phyloP scores from a whole-genome alignment of 2,329 filamentous ascomycete species.

The Orbilia ellipsospora region DNA sequence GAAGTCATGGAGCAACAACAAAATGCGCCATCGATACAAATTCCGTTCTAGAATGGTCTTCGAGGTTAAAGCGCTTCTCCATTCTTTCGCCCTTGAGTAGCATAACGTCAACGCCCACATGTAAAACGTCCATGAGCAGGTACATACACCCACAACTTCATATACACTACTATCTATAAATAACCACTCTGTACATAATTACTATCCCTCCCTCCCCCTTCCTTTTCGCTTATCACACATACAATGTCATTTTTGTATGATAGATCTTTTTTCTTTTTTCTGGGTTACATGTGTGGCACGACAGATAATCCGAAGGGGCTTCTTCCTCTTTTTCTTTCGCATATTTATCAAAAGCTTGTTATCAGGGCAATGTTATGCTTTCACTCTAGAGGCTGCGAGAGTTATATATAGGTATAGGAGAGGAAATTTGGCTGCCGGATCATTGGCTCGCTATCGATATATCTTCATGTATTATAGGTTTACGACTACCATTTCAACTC shows the following conservation, averaged over 20 bases:
- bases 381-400: conserved; percentile 20
- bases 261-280: conserved; percentile 42
- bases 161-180: conserved; percentile 36
- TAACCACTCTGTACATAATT: conserved; percentile 48
- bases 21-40: conserved; percentile 55
- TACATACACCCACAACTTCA: conserved; percentile 24
- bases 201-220: conserved; percentile 9
- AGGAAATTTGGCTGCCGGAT: conserved; percentile 15
- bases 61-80: conserved; percentile 1
- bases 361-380: conserved; percentile 20
- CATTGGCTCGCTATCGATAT: conserved; percentile 35
- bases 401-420: conserved; percentile 12
- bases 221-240: conserved; percentile 26
- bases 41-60: conserved; percentile 56
- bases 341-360: conserved; percentile 29
- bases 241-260: conserved; percentile 33
- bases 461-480: conserved; percentile 51
- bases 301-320: conserved; percentile 16
- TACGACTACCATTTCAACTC: conserved; percentile 49
- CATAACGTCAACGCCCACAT: conserved; percentile 20
- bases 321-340: conserved; percentile 4
- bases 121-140: conserved; percentile 58
- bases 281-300: conserved; percentile 5
- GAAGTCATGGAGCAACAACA: conserved; percentile 89
- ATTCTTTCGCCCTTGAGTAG: conserved; percentile 61